Percentiles rank a stretch among this genome's conserved stretches.
Conservation (phyloP, 176 grass and related monocot genomes). For the Oryza nivara region DNA sequence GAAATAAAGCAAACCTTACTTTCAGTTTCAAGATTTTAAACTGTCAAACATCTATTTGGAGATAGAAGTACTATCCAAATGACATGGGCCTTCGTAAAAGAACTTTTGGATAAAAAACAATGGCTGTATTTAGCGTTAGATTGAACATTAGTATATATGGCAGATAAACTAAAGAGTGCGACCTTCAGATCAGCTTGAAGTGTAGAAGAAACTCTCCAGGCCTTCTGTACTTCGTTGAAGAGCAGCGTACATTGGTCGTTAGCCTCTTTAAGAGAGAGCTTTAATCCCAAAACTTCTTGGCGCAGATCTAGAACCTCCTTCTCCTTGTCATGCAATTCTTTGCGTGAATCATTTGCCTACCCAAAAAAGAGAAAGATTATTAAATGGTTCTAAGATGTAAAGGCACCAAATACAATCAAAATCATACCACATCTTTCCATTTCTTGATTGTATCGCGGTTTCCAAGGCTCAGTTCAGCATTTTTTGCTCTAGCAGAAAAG, state of each 20-base stretch:
- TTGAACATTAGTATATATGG: background rate
- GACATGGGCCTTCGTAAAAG: background rate
- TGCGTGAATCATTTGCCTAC: constrained; percentile 99
- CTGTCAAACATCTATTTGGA: background rate
- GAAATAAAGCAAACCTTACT: background rate
- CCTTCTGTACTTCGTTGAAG: constrained; percentile 93
- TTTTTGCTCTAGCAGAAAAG: constrained; percentile 94
- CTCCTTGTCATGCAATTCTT: constrained; percentile 92
- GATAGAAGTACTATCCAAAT: constrained; percentile 14
- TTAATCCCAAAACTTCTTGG: constrained; percentile 77
- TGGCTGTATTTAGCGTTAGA: constrained; percentile 22
- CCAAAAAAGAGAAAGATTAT: constrained; percentile 45
- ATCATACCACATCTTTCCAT: constrained; percentile 97
- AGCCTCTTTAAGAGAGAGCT: constrained; percentile 82
- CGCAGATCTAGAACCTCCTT: constrained; percentile 81
- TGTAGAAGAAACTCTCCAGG: constrained; percentile 88
- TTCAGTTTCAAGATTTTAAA: background rate
- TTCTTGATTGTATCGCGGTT: constrained; percentile 99
- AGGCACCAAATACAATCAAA: constrained; percentile 20
- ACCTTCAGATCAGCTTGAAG: constrained; percentile 94
- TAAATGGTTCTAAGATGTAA: constrained; percentile 17
- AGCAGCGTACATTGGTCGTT: constrained; percentile 84
- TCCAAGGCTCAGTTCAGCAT: constrained; percentile 95
- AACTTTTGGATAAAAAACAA: background rate
- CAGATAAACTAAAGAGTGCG: constrained; percentile 23